Conservation (phyloP, 768 basidiomycete species). For the Auriscalpium vulgare region DNA sequence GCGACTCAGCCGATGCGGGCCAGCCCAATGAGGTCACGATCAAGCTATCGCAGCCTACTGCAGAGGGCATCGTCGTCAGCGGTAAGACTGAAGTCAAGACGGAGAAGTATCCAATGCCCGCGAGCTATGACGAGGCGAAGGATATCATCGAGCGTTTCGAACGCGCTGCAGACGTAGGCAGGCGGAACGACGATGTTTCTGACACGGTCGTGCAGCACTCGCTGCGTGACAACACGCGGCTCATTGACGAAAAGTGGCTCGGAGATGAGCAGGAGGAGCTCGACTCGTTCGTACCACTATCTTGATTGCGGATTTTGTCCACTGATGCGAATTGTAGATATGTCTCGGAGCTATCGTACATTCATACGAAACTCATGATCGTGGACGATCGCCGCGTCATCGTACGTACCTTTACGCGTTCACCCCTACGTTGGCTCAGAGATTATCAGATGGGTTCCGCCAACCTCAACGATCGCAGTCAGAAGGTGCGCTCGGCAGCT, state of each 20-base stretch:
- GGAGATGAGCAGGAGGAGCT: constrained; percentile 81
- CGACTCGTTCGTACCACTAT: constrained; percentile 36
- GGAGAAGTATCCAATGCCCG: constrained; percentile 61
- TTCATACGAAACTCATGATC: constrained; percentile 89
- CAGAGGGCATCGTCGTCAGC: constrained; percentile 39
- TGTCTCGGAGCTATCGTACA: constrained; percentile 74
- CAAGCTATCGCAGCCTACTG: constrained; percentile 43
- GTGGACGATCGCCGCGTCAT: constrained; percentile 89
- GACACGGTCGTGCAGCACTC: constrained; percentile 82
- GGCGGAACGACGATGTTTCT: constrained; percentile 55
- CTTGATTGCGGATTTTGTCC: neutral
- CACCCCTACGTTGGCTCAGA: neutral
- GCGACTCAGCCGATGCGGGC: constrained; percentile 27
- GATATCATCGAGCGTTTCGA: constrained; percentile 68
- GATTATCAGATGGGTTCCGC: constrained; percentile 77
- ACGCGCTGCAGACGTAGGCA: constrained; percentile 43
- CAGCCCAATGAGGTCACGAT: constrained; percentile 49
- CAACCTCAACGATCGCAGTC: constrained; percentile 84
- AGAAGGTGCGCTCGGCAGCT: constrained; percentile 38
- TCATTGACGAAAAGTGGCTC: constrained; percentile 78
- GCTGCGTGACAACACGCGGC: constrained; percentile 48
- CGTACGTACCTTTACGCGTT: constrained; percentile 34
- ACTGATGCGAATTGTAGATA: constrained; percentile 41
- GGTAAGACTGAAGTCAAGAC: constrained; percentile 48
- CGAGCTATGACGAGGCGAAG: constrained; percentile 57